Evolutionary conservation across 805 yeast genomes (phyloP), one percentile per base, ranked within the genome.

Genomic region (Yarrowia deformans): DNA sequence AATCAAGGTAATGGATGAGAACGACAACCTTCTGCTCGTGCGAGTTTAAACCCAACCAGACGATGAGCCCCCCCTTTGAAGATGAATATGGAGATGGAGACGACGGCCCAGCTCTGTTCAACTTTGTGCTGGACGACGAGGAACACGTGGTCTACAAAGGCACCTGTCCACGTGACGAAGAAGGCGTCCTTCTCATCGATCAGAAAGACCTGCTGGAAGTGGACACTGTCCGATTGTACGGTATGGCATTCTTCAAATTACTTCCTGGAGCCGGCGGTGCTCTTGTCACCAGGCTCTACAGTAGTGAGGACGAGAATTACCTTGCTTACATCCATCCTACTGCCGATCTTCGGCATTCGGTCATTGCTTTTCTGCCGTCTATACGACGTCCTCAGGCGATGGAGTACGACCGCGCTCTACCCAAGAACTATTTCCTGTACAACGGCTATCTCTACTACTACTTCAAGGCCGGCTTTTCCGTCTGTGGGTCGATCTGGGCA

Each of bases 401-500:
- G 14, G 49, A 45, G 49, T 45, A 45, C 16, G 29, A 19, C 8
- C 8, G 12, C 13, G 29, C 32, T 23, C 29, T 23, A 23, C 29
- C 29, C 16, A 9, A 19, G 14, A 10, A 45, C 49, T 45, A 10
- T 16, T 5, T 45, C 8, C 49, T 45, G 5, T 45, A 45, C 49
- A 45, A 45, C 14, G 49, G 49, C 32, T 45, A 10, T 13, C 49
- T 45, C 16, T 45, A 45, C 49, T 45, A 10, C 32, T 45, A 19
- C 49, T 19, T 45, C 9, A 45, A 14, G 49, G 49, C 32, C 49
- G 49, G 29, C 32, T 45, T 9, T 45, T 45, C 32, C 49, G 49
- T 19, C 49, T 45, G 49, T 45, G 49, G 49, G 49, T 45, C 14
- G 49, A 45, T 45, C 32, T 45, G 5, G 49, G 49, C 5, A 14